Evolutionary conservation across 1,284 basidiomycete species (phyloP), one percentile per base, ranked within the genome.

Genomic region (Caloboletus inedulis): DNA sequence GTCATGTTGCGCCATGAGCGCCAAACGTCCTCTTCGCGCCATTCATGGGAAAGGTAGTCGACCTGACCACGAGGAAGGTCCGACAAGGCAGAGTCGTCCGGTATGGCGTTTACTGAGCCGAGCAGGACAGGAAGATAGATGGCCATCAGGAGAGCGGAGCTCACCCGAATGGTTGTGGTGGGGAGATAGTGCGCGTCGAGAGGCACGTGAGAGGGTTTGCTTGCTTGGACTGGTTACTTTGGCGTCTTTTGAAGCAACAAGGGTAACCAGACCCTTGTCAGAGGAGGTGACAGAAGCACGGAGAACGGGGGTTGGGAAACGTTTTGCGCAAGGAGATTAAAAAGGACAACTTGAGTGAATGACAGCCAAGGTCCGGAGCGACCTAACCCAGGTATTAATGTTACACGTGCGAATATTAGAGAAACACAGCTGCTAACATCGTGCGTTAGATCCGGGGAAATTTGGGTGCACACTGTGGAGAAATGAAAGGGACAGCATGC

Each of bases 1-100:
- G 96, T 99, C 94, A 98, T 99, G 68, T 88, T 93, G 61, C 96
- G 84, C 96, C 96, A 99, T 47, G 90, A 94, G 52, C 91, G 87
- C 94, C 94, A 98, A 13, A 99, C 94, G 71, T 99, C 97, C 71
- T 98, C 95, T 72, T 99, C 97, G 58, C 87, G 82, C 96, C 97
- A 99, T 56, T 97, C 82, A 72, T 99, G 95, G 47, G 91, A 94
- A 56, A 90, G 81, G 69, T 90, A 90, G 77, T 90, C 87, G 63
- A 90, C 87, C 74, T 90, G 88, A 31, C 80, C 84, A 33, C 79
- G 77, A 39, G 87, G 82, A 18, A 81, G 79, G 42, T 84, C 84
- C 10, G 79, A 78, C 47, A 88, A 68, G 27, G 78, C 73, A 5
- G 84, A 81, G 72, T 89, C 87, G 72, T 88, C 85, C 19, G 85